Evolutionary conservation across 176 grass and related monocot species (phyloP).

Genomic region (Phoenix dactylifera): DNA sequence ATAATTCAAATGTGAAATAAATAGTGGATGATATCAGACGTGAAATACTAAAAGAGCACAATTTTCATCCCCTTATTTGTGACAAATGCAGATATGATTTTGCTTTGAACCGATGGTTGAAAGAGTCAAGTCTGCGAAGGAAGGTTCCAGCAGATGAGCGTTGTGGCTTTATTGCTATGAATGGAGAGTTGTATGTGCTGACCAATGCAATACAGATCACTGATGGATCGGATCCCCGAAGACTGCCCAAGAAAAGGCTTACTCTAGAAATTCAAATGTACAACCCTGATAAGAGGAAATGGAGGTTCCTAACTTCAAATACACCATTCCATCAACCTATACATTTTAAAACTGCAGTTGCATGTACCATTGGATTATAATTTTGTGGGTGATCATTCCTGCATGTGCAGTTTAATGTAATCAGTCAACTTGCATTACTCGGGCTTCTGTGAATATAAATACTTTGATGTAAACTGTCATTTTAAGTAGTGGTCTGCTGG

Average conservation of each 20-base stretch:
- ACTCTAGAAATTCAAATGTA: slow-evolving; percentile 69
- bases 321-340: no score
- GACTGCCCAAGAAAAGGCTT: slow-evolving; percentile 32
- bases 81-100: slow-evolving; percentile 54
- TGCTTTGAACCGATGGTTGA: slow-evolving; percentile 47
- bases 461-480: no score
- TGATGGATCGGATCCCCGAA: slow-evolving; percentile 22
- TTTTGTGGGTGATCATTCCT: no score
- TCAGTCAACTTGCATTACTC: no score
- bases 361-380: no score
- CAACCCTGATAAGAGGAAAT: slow-evolving; percentile 48
- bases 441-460: no score
- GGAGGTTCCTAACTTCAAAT: slow-evolving; percentile 46
- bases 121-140: slow-evolving; percentile 45
- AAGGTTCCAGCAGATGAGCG: slow-evolving; percentile 40
- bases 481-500: no score
- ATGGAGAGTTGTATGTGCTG: slow-evolving; percentile 61
- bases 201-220: slow-evolving; percentile 27
- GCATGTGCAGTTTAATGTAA: no score
- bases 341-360: no score
- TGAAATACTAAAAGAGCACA: background rate
- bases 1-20: background rate
- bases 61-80: background rate
- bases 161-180: slow-evolving; percentile 62
- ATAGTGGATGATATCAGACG: background rate